Conservation (phyloP, 140 eudicot species). For the Stevia rebaudiana region DNA sequence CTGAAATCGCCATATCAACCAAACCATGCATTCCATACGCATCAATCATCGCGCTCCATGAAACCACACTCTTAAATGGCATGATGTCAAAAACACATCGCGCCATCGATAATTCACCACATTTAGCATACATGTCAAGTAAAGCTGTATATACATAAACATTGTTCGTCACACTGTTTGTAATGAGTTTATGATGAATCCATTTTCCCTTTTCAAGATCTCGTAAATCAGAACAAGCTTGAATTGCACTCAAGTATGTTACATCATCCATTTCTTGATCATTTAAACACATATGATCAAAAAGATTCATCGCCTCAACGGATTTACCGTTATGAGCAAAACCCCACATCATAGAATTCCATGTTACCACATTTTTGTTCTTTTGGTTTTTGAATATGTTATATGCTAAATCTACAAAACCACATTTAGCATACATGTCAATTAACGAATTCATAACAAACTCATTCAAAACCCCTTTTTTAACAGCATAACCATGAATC, state of each 20-base stretch:
- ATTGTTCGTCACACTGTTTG: conserved; percentile 31
- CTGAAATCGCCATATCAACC: conserved; percentile 31
- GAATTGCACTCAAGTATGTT: conserved; percentile 58
- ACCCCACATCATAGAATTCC: conserved; percentile 85
- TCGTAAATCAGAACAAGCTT: conserved; percentile 69
- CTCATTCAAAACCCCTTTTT: conserved; percentile 42
- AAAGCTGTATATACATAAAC: conserved; percentile 55
- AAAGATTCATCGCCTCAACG: conserved; percentile 47
- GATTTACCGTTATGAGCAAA: conserved; percentile 51
- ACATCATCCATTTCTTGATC: conserved; percentile 57
- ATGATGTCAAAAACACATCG: conserved; percentile 45
- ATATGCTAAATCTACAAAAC: conserved; percentile 41
- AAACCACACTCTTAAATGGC: conserved; percentile 46
- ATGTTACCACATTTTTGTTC: conserved; percentile 42
- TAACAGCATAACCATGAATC: conserved; percentile 42
- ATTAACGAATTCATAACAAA: conserved; percentile 68
- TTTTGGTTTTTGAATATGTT: conserved; percentile 33
- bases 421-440: conserved; percentile 71
- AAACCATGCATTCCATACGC: conserved; percentile 76
- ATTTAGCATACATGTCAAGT: conserved; percentile 71
- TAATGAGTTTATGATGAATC: conserved; percentile 62
- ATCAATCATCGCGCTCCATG: conserved; percentile 80
- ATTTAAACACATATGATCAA: conserved; percentile 41
- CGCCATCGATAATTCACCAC: conserved; percentile 64
- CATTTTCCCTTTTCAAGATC: conserved; percentile 60